Evolutionary conservation across 2,329 filamentous ascomycete species (phyloP), one percentile per base, ranked within the genome.

Genomic region (Fusarium veterinarium): DNA sequence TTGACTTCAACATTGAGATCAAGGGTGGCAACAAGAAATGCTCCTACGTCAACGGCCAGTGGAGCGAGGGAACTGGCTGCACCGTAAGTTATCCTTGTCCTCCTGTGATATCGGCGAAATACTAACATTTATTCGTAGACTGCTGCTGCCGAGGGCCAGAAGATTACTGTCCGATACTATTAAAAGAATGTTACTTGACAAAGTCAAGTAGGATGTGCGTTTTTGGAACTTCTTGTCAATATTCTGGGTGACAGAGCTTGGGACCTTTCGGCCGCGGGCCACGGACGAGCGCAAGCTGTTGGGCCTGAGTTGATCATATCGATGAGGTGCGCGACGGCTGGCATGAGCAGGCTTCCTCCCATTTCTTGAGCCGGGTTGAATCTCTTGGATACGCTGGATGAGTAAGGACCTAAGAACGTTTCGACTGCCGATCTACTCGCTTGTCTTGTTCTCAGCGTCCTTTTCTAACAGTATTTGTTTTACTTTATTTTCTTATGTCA

Each of bases 1-100:
- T 97, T 42, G 87, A 95, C 81, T 97, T 93, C 85, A 92, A 92
- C 80, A 90, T 98, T 79, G 89, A 91, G 77, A 92, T 98, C 75
- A 85, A 79, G 46, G 95, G 94, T 61, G 91, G 93, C 70, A 82
- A 86, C 61, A 84, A 79, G 73, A 77, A 82, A 55, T 97, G 94
- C 88, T 89, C 87, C 73, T 92, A 92, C 78, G 84, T 88, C 72
- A 84, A 90, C 70, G 91, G 92, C 63, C 76, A 85, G 69, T 96
- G 91, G 85, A 81, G 83, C 40, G 87, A 86, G 72, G 88, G 33
- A 67, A 86, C 84, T 70, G 94, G 94, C 67, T 97, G 94, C 90
- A 97, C 94, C 56, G 94, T 96, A 91, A 88, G 93, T 66, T 23
- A 25, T 16, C 10, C 11, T 89, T 48, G 20, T 45, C 17, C 35